Evolutionary conservation across 345 rosid genomes (phyloP).

Genomic region (Rhodomyrtus tomentosa): DNA sequence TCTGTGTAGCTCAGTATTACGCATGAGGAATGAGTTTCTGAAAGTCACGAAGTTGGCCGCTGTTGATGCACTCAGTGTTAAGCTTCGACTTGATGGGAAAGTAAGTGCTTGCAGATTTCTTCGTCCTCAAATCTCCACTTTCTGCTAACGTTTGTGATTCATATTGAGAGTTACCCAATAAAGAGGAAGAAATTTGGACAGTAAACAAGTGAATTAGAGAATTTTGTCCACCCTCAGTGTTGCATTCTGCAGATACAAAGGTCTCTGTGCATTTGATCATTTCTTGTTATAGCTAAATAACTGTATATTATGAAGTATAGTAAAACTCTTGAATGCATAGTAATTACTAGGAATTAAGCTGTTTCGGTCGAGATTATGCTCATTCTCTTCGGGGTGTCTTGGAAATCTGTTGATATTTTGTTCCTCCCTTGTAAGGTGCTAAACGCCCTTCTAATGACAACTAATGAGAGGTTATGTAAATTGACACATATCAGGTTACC

Average conservation of each 20-base stretch:
- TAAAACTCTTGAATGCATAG: neutral
- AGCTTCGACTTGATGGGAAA: conserved; percentile 42
- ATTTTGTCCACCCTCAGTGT: neutral
- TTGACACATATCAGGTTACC: conserved; percentile 17
- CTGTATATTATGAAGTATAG: neutral
- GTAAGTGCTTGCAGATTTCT: conserved; percentile 1
- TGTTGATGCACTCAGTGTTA: conserved; percentile 29
- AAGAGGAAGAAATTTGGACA: neutral
- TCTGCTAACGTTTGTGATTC: neutral
- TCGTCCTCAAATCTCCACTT: neutral
- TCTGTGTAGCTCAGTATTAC: conserved; percentile 42
- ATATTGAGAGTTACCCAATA: neutral
- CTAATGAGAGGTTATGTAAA: neutral
- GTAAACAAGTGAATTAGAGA: neutral
- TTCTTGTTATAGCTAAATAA: neutral
- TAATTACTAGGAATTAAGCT: neutral
- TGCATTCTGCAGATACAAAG: neutral
- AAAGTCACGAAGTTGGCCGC: conserved; percentile 39
- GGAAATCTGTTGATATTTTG: neutral
- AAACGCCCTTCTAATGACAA: neutral
- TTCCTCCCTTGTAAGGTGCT: neutral
- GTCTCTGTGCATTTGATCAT: neutral
- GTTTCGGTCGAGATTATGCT: neutral
- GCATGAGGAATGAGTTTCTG: conserved; percentile 42
- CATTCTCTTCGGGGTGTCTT: neutral